Evolutionary conservation across 75 land plant genomes (phyloP).

Genomic region (Sequoia sempervirens): DNA sequence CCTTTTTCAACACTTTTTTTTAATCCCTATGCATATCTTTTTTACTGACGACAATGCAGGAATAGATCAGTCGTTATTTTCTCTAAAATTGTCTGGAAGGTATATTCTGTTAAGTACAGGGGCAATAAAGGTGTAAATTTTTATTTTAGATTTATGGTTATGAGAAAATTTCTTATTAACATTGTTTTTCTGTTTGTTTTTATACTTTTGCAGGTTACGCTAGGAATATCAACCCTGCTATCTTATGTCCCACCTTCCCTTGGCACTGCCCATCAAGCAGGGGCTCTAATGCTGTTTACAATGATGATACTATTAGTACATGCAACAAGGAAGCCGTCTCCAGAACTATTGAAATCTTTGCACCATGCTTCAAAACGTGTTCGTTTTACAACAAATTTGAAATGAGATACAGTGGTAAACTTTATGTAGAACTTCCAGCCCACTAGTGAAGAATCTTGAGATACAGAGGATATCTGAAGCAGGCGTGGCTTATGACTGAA

Average conservation of each 20-base stretch:
- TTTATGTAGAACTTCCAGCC: not conserved
- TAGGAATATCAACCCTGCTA: constrained; percentile 89
- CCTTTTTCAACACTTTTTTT: too few relatives aligned
- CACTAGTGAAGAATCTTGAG: not conserved
- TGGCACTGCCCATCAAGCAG: constrained; percentile 94
- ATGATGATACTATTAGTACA: constrained; percentile 71
- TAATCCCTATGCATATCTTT: not conserved
- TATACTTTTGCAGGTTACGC: constrained; percentile 54
- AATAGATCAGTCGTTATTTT: not conserved
- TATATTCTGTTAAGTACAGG: not conserved
- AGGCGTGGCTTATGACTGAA: not conserved
- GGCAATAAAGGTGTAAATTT: not conserved
- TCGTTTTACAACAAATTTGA: not conserved
- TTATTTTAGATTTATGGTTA: not conserved
- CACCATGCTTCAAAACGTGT: constrained; percentile 20
- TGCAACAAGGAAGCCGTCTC: constrained; percentile 58
- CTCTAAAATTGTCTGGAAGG: not conserved
- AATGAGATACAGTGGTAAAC: not conserved
- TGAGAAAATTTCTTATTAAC: not conserved
- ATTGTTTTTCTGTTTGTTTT: not conserved
- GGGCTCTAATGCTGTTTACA: constrained; percentile 82
- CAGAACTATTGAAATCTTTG: constrained; percentile 43
- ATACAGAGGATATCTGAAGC: not conserved
- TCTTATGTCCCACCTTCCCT: constrained; percentile 83
- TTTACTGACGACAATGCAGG: not conserved